Evolutionary conservation across 1,139 yeast genomes (phyloP).

Genomic region (Eremothecium gossypii): DNA sequence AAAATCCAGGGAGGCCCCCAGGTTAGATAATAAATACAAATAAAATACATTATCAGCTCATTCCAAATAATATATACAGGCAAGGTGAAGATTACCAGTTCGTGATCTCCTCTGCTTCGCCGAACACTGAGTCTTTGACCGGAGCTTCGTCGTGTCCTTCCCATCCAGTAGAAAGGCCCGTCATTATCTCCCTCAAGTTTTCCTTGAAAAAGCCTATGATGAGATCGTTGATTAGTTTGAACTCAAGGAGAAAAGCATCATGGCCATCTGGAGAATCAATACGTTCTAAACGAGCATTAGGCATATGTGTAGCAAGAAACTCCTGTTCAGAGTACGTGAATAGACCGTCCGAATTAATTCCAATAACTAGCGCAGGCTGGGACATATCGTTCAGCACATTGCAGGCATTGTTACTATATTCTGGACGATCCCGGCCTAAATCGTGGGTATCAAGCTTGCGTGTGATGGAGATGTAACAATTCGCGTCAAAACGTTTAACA

Average conservation of each 20-base stretch:
- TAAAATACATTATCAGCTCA: no score
- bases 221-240: constrained; percentile 65
- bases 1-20: no score
- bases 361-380: constrained; percentile 77
- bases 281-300: constrained; percentile 56
- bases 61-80: constrained; percentile 1
- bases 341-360: constrained; percentile 85
- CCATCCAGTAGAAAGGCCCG: constrained; percentile 31
- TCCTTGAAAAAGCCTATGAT: constrained; percentile 55
- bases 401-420: constrained; percentile 31
- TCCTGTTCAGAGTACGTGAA: constrained; percentile 91
- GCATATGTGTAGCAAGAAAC: constrained; percentile 64
- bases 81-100: constrained; percentile 51
- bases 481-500: constrained; percentile 84
- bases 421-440: constrained; percentile 67
- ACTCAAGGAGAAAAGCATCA: constrained; percentile 89
- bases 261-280: constrained; percentile 96
- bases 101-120: constrained; percentile 90
- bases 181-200: constrained; percentile 34
- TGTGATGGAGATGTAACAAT: constrained; percentile 89
- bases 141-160: constrained; percentile 40
- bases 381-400: constrained; percentile 47
- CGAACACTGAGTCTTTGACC: constrained; percentile 71
- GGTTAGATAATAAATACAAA: no score
- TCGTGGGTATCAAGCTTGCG: constrained; percentile 94